Conservation (phyloP, 148 eudicot species). For the Limonium bicolor region DNA sequence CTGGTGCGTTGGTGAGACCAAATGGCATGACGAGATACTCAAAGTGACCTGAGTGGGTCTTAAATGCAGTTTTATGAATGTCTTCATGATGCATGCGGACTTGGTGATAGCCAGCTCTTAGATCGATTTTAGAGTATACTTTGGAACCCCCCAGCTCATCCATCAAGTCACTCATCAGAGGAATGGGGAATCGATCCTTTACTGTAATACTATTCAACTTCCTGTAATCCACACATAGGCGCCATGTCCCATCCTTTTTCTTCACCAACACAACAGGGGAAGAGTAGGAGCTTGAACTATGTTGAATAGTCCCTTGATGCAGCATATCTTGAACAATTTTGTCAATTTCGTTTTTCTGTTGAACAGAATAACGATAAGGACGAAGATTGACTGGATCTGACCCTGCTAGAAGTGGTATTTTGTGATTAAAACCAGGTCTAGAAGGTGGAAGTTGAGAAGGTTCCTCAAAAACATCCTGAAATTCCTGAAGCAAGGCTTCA, state of each 20-base stretch:
- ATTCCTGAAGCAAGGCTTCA: neutral
- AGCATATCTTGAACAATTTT: too few species aligned
- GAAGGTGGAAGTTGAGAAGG: neutral
- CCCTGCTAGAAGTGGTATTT: neutral
- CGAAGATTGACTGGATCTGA: neutral
- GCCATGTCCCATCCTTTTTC: too few species aligned
- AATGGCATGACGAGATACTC: neutral
- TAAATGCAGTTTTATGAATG: too few species aligned
- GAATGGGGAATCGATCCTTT: neutral
- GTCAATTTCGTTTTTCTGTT: too few species aligned
- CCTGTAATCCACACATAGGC: too few species aligned
- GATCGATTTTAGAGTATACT: too few species aligned
- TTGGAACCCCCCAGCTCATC: neutral
- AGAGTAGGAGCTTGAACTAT: neutral
- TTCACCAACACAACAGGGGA: too few species aligned
- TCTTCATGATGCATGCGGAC: too few species aligned
- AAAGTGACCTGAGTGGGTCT: neutral
- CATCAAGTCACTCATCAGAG: neutral
- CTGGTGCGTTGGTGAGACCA: too few species aligned
- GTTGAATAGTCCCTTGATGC: neutral
- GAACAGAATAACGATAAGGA: neutral
- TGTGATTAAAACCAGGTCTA: neutral
- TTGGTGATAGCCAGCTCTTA: too few species aligned
- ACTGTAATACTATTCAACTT: too few species aligned
- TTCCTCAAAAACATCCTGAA: too few species aligned